Base-by-base conservation (phyloP, 75 land plant genomes). In the Picea sitchensis region DNA sequence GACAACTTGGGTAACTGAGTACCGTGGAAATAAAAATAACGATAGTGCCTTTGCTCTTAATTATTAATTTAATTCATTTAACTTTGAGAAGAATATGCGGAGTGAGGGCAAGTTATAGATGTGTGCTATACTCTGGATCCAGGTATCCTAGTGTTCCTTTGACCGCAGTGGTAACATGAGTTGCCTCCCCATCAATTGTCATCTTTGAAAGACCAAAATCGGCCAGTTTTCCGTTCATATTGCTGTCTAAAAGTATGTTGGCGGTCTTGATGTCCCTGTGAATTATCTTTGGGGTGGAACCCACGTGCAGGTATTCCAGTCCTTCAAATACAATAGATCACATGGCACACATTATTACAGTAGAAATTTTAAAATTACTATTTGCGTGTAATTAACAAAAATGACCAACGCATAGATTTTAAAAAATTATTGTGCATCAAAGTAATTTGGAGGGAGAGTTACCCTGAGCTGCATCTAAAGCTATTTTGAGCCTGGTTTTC, bases 401-500 rank as follows among this genome's bases (percentile, higher is more conserved):
- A 17, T 15, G 15, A 74, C 14, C n/a, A 51, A 56, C n/a, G 5
- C 54, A 59, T 60, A 41, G 13, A 57, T 13, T 9, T 76, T 3
- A 47, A 59, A 51, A 2, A 58, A 73, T 20, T 54, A 0, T 18
- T 5, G 5, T 20, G 21, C 58, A 60, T 65, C 2, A 12, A 59
- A 59, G 60, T 14, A 59, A 17, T 3, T 0, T 59, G 9, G 14
- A 14, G 18, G 4, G 5, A 41, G 18, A 14, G 31, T n/a, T 7
- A 65, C 91, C 91, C 84, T 87, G 81, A n/a, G 91, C 91, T 71
- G 91, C 91, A 85, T 89, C 91, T 79, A 82, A 80, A 68, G 88
- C 88, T 61, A 89, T 76, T 3, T 36, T 30, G 34, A 89, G 81
- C 67, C 91, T 88, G 62, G 88, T 60, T 65, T 84, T 75, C 89